phyloP scores from a whole-genome alignment of 202 grass and related monocot species.

The Musa balbisiana region DNA sequence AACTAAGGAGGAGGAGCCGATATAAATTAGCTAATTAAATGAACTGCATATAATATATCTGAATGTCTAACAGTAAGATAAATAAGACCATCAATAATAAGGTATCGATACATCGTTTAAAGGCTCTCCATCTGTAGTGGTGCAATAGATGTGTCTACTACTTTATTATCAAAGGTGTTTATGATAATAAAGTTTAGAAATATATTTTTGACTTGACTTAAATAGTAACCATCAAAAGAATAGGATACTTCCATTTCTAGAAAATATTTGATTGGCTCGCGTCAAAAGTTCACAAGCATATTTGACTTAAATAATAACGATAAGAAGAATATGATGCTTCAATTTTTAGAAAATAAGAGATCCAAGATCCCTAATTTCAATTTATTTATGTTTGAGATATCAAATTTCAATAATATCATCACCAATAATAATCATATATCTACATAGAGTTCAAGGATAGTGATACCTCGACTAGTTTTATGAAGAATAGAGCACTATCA shows the following conservation, averaged over 20 bases:
- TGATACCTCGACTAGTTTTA: no score
- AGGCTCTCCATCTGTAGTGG: background rate
- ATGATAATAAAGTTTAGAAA: background rate
- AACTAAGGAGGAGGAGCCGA: background rate
- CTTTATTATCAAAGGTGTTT: background rate
- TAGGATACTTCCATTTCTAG: background rate
- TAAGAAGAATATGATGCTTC: background rate
- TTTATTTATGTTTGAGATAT: no score
- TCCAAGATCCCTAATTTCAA: constrained; percentile 5
- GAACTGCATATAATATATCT: background rate
- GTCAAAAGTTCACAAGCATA: background rate
- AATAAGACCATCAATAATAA: background rate
- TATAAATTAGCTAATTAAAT: background rate
- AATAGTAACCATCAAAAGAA: background rate
- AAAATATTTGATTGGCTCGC: background rate
- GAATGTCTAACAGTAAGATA: constrained; percentile 1
- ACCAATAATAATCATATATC: constrained; percentile 1
- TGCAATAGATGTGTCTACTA: background rate
- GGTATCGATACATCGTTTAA: background rate
- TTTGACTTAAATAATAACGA: background rate
- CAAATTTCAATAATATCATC: background rate
- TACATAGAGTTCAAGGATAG: background rate
- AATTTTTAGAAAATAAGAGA: constrained; percentile 7
- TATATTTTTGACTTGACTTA: constrained; percentile 3
- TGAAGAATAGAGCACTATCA: background rate